Evolutionary conservation across 495 filamentous ascomycete species (phyloP), one percentile per base, ranked within the genome.

Genomic region (Paragyromitra xinjiangensis): DNA sequence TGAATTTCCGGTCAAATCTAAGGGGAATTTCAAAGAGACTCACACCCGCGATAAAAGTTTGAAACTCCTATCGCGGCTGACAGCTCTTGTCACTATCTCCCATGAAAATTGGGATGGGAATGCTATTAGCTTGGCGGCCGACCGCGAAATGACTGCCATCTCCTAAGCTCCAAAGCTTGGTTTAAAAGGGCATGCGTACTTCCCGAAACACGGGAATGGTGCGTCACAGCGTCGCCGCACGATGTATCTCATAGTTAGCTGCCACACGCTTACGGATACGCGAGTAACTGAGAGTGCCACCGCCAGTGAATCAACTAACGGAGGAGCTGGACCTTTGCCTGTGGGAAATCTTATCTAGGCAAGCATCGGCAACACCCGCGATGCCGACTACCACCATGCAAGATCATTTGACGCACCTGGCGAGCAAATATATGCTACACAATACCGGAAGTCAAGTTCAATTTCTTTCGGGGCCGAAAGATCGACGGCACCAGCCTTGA

Each of bases 171-270:
- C n/a, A 16, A 39, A 1, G 1, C 29, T 0, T 77, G 53, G 48
- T 77, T 77, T 12, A 58, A 58, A 6, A 42, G 39, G 0, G 74
- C 55, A 9, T 77, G 74, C 40, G 40, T 34, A 0, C 7, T 19
- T 0, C 34, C 29, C 0, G 58, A 64, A 5, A 59, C 39, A 6
- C 73, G 69, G 9, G 8, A 22, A 3, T 77, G 69, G 69, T 45
- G 73, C 69, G 0, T 51, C 74, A 0, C 58, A 40, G 6, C 11
- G 37, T 1, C 22, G 37, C 0, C 9, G 59, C 4, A 14, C 34
- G 2, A 58, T 77, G 5, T 77, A 77, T 22, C 37, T 77, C 37
- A 69, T 77, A 2, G 50, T 65, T 9, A 69, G 73, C 3, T 71
- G 37, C 58, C 67, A 77, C 24, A 77, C 73, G 1, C 29, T 77